A percentile compares a stretch with the other conserved stretches of the same genome.
Evolutionary conservation across 768 basidiomycete genomes (phyloP).

Genomic region (Neoboletus brunneissimus): DNA sequence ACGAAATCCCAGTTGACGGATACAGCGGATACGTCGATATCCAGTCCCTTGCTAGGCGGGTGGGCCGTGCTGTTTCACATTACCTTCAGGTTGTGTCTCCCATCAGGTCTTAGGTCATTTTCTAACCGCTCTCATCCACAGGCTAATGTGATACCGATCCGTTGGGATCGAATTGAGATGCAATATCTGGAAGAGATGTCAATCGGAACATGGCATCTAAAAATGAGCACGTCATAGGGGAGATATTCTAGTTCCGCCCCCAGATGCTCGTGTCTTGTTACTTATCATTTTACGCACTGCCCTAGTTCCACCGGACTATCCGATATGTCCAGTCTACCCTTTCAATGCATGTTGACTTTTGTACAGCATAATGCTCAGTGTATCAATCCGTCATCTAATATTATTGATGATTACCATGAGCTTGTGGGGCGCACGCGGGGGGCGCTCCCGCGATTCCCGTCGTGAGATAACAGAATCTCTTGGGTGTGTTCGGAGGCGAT

Average conservation of each 20-base stretch:
- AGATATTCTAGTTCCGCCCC: background rate
- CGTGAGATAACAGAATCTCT: background rate
- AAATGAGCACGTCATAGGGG: conserved; percentile 38
- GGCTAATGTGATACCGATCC: conserved; percentile 68
- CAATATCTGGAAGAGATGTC: conserved; percentile 70
- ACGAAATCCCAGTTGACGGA: conserved; percentile 69
- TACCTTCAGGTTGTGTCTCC: conserved; percentile 58
- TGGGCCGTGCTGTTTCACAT: conserved; percentile 69
- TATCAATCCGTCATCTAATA: conserved; percentile 21
- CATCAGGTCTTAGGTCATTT: conserved; percentile 1
- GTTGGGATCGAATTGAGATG: conserved; percentile 65
- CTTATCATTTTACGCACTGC: conserved; percentile 7
- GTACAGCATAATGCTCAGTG: conserved; percentile 22
- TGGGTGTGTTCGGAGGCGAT: conserved; percentile 3
- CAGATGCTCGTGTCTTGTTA: background rate
- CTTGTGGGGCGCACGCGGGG: background rate
- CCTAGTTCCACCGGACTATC: conserved; percentile 10
- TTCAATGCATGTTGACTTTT: conserved; percentile 8
- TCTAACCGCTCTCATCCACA: conserved; percentile 28
- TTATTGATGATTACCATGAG: conserved; percentile 19
- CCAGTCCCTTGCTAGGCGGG: conserved; percentile 63
- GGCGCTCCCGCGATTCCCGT: background rate
- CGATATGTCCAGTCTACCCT: conserved; percentile 8
- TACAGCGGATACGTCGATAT: conserved; percentile 65
- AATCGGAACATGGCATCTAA: conserved; percentile 72